Evolutionary conservation across 2,329 filamentous ascomycete genomes (phyloP), one percentile per base, ranked within the genome.

Genomic region (Sarocladium brachiariae): DNA sequence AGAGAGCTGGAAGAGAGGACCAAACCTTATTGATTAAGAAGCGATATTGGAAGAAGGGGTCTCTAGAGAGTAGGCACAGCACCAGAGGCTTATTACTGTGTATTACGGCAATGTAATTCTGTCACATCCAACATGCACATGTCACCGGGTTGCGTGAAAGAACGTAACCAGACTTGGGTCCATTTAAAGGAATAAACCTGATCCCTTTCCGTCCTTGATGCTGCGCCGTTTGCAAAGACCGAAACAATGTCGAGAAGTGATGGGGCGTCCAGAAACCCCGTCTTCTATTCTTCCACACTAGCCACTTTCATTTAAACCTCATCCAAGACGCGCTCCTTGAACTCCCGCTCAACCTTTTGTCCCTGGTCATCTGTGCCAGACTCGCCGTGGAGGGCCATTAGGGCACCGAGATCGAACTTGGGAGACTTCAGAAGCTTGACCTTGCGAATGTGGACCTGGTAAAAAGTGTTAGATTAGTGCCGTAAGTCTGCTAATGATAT

Each of bases 341-440:
- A 99, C 78, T 99, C 92, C 70, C 90, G 81, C 84, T 97, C 93
- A 62, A 95, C 89, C 89, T 96, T 97, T 77, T 96, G 89, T 66
- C 93, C 93, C 71, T 90, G 84, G 77, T 99, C 93, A 71, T 97
- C 91, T 65, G 89, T 91, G 68, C 83, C 86, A 57, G 91, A 95
- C 83, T 99, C 93, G 76, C 93, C 93, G 80, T 99, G 93, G 66
- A 99, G 86, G 73, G 87, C 87, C 74, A 99, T 86, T 63, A 99
- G 84, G 65, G 89, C 87, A 75, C 93, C 93, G 61, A 99, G 87
- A 71, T 99, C 93, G 80, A 99, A 97, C 83, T 99, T 99, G 70
- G 93, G 93, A 61, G 86, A 75, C 86, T 99, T 99, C 65, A 99
- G 81, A 64, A 99, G 88, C 86, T 99, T 99, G 69, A 99, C 92